Evolutionary conservation across 805 yeast genomes (phyloP).

Genomic region (Metschnikowia corniflorae): DNA sequence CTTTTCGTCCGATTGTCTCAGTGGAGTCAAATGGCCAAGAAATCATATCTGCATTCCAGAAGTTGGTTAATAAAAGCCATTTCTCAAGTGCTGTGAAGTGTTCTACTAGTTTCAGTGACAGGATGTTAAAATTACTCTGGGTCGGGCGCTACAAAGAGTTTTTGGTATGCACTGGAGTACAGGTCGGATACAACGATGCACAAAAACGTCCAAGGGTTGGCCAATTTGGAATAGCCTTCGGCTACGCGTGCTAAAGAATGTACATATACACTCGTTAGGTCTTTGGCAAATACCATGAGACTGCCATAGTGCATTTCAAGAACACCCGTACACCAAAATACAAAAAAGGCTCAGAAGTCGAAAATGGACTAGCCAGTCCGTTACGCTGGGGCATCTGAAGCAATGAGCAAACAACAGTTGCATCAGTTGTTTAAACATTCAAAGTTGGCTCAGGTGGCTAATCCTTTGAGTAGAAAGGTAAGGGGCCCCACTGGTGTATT

Average conservation of each 20-base stretch:
- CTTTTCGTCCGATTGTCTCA: conserved; percentile 12
- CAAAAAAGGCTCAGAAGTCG: background rate
- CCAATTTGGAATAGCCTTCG: conserved; percentile 57
- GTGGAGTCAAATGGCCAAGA: conserved; percentile 9
- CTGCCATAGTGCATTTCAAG: too few species aligned
- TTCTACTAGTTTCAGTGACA: conserved; percentile 64
- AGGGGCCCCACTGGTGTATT: conserved; percentile 25
- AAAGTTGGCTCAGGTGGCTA: conserved; percentile 43
- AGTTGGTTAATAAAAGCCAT: conserved; percentile 47
- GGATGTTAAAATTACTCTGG: conserved; percentile 68
- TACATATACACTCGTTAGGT: too few species aligned
- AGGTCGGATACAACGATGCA: conserved; percentile 37
- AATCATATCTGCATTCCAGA: conserved; percentile 51
- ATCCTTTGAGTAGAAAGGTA: conserved; percentile 32
- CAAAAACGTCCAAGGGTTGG: conserved; percentile 45
- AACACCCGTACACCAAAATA: conserved; percentile 16
- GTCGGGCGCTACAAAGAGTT: conserved; percentile 84
- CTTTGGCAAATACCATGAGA: too few species aligned
- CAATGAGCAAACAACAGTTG: conserved; percentile 19
- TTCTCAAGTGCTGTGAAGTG: conserved; percentile 71
- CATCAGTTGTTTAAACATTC: conserved; percentile 35
- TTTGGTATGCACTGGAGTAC: conserved; percentile 70
- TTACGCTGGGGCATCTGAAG: too few species aligned
- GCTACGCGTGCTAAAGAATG: conserved; percentile 50
- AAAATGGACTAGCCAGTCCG: too few species aligned